Base-by-base conservation (phyloP, 331 rosid species). In the Prunus yedoensis region DNA sequence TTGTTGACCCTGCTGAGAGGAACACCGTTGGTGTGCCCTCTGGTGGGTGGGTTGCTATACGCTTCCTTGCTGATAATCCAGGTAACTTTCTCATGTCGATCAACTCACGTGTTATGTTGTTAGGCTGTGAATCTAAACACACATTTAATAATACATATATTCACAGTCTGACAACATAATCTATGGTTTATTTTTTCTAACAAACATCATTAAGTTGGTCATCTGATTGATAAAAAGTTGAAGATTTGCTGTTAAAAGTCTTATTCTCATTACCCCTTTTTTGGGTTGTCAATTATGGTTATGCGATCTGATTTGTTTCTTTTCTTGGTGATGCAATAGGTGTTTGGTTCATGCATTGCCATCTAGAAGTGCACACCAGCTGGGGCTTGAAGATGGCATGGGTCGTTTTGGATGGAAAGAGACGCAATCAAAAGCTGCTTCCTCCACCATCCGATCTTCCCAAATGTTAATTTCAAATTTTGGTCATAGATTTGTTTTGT, bases 401-500 rank as follows among this genome's bases (percentile, higher is more conserved):
- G 96, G 81, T 93, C 12, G 96, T 90, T 6, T 78, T 78, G 73
- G 96, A 91, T 35, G 98, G 98, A 20, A 83, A 89, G 79, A 54
- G 32, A 53, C 89, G 79, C 46, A 81, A 89, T 75, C 95, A 93
- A 70, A 91, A 89, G 85, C 75, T 93, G 30, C 93, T 82, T 50
- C 95, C 98, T 80, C 98, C 98, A 74, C 98, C 98, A 3, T 70
- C 90, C 20, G 96, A 91, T 84, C 93, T 93, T 80, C 97, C 95
- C 17, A 88, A 88, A 83, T 93, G 98, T 68, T 93, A 74, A 70
- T 6, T 41, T n/a, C 69, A 32, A 30, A 52, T 9, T 45, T 30
- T 45, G 38, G 14, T 61, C 70, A 47, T 61, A 46, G 60, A 47
- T 47, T 74, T 61, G 23, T 25, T 58, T 25, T 58, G 30, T 12